A percentile compares a stretch with the other conserved stretches of the same genome.
phyloP scores from a whole-genome alignment of 371 early-diverging fungal genomes.

The Rhizopus stolonifer region DNA sequence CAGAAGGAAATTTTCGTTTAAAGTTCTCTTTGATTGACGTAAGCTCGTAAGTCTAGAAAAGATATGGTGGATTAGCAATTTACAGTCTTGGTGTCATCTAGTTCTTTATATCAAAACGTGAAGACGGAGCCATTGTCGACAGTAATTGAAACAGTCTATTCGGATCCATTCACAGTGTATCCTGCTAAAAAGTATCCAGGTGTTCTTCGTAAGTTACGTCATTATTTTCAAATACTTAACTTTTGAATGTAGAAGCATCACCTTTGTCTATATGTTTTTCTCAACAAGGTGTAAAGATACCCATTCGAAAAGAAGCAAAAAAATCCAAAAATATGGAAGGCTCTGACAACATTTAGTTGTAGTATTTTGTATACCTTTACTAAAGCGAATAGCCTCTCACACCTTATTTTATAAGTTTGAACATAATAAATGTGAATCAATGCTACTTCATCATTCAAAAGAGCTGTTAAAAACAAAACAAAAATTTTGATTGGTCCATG shows the following conservation, averaged over 20 bases:
- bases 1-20: constrained; percentile 66
- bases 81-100: neutral
- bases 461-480: no score
- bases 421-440: no score
- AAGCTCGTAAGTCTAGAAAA: constrained; percentile 41
- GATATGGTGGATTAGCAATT: neutral
- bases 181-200: constrained; percentile 70
- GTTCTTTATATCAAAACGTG: constrained; percentile 27
- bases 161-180: constrained; percentile 58
- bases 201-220: constrained; percentile 55
- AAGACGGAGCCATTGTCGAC: constrained; percentile 33
- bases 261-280: constrained; percentile 68
- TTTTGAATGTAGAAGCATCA: constrained; percentile 52
- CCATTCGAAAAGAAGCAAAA: constrained; percentile 47
- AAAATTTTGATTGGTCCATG: no score
- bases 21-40: constrained; percentile 58
- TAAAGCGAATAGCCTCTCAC: no score
- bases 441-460: no score
- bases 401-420: no score
- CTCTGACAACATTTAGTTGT: no score
- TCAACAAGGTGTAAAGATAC: constrained; percentile 69
- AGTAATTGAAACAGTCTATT: constrained; percentile 37
- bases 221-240: no score
- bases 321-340: neutral
- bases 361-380: no score